Conservation (phyloP, 352 stramenopile species). For the Blastocystis sp. region DNA sequence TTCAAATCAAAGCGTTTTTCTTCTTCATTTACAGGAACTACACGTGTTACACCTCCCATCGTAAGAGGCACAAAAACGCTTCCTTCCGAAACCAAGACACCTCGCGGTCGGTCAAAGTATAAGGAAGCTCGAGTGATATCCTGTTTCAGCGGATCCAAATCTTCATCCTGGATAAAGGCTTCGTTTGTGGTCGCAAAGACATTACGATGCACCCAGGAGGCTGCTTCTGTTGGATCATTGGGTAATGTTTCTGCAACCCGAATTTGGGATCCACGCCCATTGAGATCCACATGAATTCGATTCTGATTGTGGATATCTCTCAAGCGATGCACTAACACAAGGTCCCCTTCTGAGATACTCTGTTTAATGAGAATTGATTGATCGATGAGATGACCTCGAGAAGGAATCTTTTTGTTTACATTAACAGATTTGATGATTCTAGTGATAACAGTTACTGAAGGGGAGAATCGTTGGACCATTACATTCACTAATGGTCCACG, state of each 20-base stretch:
- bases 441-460: not conserved
- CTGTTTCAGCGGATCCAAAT: constrained; percentile 7
- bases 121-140: not conserved
- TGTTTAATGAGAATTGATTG: not conserved
- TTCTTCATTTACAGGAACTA: not conserved
- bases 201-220: not conserved
- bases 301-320: constrained; percentile 9
- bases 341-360: not conserved
- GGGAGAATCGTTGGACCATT: constrained; percentile 16
- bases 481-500: constrained; percentile 7
- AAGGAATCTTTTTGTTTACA: not conserved
- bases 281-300: not conserved
- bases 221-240: not conserved
- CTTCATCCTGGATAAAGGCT: constrained; percentile 51
- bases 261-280: not conserved
- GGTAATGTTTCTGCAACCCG: not conserved
- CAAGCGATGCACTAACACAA: not conserved
- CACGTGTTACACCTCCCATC: not conserved
- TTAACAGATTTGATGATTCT: constrained; percentile 19
- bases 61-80: constrained; percentile 21
- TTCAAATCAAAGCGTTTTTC: constrained; percentile 4
- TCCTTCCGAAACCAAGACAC: not conserved
- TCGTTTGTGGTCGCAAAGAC: not conserved
- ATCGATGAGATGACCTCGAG: constrained; percentile 15
- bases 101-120: not conserved